Percentiles rank a stretch among this genome's conserved stretches.
phyloP scores from a whole-genome alignment of 495 filamentous ascomycete genomes.

The Talaromyces thailandensis region DNA sequence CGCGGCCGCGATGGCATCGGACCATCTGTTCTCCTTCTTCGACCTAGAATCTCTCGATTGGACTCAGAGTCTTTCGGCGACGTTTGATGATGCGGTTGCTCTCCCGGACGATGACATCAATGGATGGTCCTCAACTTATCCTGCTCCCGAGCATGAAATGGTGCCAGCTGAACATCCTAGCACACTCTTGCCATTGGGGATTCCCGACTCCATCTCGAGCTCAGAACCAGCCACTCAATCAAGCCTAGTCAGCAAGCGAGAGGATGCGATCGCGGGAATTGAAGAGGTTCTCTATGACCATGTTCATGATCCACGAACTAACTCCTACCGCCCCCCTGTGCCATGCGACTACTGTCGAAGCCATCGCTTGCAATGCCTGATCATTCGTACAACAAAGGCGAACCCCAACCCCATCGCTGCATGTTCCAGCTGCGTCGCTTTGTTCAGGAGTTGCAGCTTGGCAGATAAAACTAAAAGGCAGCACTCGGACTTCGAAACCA shows the following conservation, averaged over 20 bases:
- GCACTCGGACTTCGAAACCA: slow-evolving; percentile 35
- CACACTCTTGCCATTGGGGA: not conserved
- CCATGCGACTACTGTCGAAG: slow-evolving; percentile 36
- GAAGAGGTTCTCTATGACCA: not conserved
- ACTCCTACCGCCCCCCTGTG: slow-evolving; percentile 15
- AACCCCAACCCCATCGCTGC: slow-evolving; percentile 49
- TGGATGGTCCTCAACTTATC: not conserved
- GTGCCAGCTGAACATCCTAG: not conserved
- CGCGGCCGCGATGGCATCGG: not conserved
- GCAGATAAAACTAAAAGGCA: slow-evolving; percentile 35
- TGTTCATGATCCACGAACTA: not conserved
- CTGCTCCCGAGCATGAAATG: not conserved
- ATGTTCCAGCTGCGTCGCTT: slow-evolving; percentile 70
- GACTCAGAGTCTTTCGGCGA: not conserved
- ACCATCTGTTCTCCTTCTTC: not conserved
- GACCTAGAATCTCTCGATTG: not conserved
- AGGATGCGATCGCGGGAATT: not conserved
- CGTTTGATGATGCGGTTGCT: not conserved
- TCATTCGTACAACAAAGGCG: slow-evolving; percentile 31
- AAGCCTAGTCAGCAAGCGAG: not conserved
- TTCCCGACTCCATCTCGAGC: not conserved
- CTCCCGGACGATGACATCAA: not conserved
- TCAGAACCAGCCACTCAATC: not conserved
- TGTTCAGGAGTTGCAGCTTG: slow-evolving; percentile 66
- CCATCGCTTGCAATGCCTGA: slow-evolving; percentile 34